Conservation (phyloP, 805 yeast genomes). For the Candida sakaeoensis region DNA sequence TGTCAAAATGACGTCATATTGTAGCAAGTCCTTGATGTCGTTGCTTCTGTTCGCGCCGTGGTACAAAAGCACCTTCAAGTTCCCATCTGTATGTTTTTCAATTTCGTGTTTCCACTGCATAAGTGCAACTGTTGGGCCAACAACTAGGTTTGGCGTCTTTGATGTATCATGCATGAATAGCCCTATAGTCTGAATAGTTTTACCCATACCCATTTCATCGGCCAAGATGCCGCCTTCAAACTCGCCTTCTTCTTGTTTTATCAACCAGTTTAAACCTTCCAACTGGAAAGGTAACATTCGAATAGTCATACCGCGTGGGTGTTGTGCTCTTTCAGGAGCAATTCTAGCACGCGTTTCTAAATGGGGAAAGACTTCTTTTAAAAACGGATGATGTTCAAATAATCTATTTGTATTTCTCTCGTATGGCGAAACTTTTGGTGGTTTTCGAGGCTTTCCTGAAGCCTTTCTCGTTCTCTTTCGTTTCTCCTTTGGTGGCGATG, state of each 20-base stretch:
- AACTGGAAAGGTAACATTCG: constrained; percentile 82
- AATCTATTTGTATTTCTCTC: constrained; percentile 66
- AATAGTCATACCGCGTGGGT: constrained; percentile 76
- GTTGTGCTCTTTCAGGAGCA: constrained; percentile 55
- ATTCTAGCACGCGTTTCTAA: constrained; percentile 47
- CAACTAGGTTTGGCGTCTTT: constrained; percentile 77
- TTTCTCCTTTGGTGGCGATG: constrained; percentile 21
- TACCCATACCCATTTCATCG: constrained; percentile 99
- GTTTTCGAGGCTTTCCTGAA: constrained; percentile 34
- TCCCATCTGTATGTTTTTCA: constrained; percentile 69
- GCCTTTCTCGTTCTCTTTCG: constrained; percentile 11
- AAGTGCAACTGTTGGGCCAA: constrained; percentile 97
- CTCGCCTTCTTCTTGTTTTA: constrained; percentile 71
- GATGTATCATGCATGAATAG: constrained; percentile 66
- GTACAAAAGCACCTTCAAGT: constrained; percentile 63
- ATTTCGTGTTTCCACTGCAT: constrained; percentile 98
- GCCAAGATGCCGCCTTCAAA: constrained; percentile 92
- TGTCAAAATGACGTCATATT: constrained; percentile 79
- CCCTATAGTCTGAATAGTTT: constrained; percentile 94
- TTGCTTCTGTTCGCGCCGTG: constrained; percentile 83
- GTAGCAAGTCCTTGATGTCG: constrained; percentile 50
- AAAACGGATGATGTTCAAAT: constrained; percentile 74
- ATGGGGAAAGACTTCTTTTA: constrained; percentile 67
- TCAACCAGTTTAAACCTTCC: constrained; percentile 90
- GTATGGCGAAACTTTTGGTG: constrained; percentile 62